These are phyloP conservation scores for Sphagnum magellanicum DNA, from an alignment of 228 moss, liverwort and hornwort genomes.

Conservation along the genomic window DNA sequence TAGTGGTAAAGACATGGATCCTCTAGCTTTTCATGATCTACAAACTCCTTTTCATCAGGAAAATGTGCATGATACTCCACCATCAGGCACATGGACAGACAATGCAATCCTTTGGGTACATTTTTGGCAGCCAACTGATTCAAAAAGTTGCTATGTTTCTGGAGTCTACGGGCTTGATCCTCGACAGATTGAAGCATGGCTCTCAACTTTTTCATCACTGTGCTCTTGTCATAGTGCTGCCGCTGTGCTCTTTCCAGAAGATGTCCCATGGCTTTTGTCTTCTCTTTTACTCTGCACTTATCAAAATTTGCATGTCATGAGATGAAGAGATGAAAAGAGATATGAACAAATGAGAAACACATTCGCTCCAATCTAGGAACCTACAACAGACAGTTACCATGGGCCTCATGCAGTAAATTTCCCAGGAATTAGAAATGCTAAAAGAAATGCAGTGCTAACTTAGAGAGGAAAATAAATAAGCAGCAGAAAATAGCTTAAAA, in stretches of 20 bases:
- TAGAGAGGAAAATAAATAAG: no score
- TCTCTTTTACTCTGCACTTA: slow-evolving; percentile 42
- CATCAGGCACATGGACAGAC: slow-evolving; percentile 69
- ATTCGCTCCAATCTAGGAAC: no score
- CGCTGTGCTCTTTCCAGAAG: slow-evolving; percentile 67
- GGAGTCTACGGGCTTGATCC: slow-evolving; percentile 56
- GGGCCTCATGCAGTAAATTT: no score
- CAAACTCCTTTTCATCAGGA: slow-evolving; percentile 34
- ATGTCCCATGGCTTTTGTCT: slow-evolving; percentile 57
- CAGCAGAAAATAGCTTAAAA: no score
- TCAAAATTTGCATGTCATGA: no score
- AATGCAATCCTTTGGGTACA: slow-evolving; percentile 76
- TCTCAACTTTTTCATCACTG: slow-evolving; percentile 68
- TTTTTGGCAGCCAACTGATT: slow-evolving; percentile 82
- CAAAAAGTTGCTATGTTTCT: slow-evolving; percentile 77
- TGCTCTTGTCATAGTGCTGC: slow-evolving; percentile 40
- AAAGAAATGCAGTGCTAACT: no score
- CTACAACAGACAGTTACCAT: no score
- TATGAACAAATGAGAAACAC: no score
- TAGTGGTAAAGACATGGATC: slow-evolving; percentile 68
- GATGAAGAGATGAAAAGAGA: no score
- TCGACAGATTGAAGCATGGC: slow-evolving; percentile 76
- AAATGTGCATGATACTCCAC: slow-evolving; percentile 48
- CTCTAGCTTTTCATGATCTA: slow-evolving; percentile 40
- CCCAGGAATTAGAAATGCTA: no score